Evolutionary conservation across 106 monocot species (phyloP).

Genomic region (Allium sativum): DNA sequence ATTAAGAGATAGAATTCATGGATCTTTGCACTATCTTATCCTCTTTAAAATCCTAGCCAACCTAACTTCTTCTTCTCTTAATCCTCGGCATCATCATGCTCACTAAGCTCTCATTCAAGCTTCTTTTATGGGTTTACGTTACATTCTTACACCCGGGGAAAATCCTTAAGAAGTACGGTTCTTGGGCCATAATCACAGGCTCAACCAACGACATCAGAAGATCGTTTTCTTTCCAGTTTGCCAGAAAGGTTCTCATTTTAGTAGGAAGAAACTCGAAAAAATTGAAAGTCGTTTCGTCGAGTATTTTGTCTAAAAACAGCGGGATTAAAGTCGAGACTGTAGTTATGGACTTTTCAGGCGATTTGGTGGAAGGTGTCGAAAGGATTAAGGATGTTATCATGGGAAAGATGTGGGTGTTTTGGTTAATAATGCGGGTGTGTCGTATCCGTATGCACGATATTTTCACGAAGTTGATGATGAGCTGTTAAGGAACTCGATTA

Average conservation of each 20-base stretch:
- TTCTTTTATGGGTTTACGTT: constrained; percentile 24
- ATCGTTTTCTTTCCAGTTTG: constrained; percentile 44
- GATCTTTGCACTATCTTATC: no score
- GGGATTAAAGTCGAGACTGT: constrained; percentile 23
- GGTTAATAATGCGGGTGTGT: constrained; percentile 80
- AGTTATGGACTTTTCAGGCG: constrained; percentile 62
- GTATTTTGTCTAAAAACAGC: constrained; percentile 10
- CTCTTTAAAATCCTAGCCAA: background rate
- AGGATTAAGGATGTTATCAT: constrained; percentile 36
- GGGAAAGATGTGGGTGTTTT: constrained; percentile 76
- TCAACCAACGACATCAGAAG: constrained; percentile 60
- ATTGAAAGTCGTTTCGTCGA: constrained; percentile 20
- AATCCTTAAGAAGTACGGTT: constrained; percentile 45
- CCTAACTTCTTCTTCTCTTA: constrained; percentile 24
- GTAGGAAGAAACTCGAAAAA: constrained; percentile 56
- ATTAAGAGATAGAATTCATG: no score
- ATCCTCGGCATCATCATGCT: constrained; percentile 30
- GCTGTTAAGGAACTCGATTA: constrained; percentile 43
- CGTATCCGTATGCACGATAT: constrained; percentile 76
- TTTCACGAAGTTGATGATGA: constrained; percentile 91
- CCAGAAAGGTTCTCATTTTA: constrained; percentile 38
- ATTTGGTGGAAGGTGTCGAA: constrained; percentile 34
- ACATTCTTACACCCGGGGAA: constrained; percentile 35
- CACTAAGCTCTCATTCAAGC: constrained; percentile 9
- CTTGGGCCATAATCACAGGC: constrained; percentile 58